Conservation (phyloP, 140 eudicot species). For the Stevia rebaudiana region DNA sequence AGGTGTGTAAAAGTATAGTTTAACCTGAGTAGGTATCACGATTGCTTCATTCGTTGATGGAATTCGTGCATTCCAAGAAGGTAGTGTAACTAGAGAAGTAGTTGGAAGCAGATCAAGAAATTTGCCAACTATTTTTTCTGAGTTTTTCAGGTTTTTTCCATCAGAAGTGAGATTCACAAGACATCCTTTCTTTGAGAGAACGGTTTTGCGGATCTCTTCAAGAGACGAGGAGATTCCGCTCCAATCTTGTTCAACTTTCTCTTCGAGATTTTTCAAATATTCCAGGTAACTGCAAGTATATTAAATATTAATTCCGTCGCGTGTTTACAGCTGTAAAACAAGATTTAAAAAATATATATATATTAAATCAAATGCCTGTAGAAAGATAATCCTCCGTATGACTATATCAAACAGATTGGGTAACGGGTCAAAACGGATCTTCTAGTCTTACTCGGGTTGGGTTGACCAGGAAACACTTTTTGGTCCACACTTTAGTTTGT, state of each 20-base stretch:
- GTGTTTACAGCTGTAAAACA: neutral
- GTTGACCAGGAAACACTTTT: neutral
- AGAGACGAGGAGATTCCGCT: conserved; percentile 64
- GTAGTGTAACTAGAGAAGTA: conserved; percentile 39
- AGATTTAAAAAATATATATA: neutral
- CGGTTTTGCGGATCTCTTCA: conserved; percentile 84
- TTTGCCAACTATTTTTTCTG: conserved; percentile 62
- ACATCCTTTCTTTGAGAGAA: conserved; percentile 70
- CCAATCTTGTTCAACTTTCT: conserved; percentile 84
- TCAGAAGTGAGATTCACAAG: conserved; percentile 86
- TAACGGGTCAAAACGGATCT: neutral
- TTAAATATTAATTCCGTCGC: conserved; percentile 12
- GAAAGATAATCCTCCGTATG: too few species aligned
- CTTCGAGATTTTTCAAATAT: conserved; percentile 64
- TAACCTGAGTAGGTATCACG: conserved; percentile 95
- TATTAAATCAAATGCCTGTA: neutral
- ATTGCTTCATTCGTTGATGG: conserved; percentile 79
- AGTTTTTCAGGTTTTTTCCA: conserved; percentile 67
- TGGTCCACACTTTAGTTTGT: neutral
- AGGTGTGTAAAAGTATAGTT: neutral
- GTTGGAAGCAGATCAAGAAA: conserved; percentile 87
- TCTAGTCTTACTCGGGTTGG: neutral
- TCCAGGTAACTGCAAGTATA: conserved; percentile 73
- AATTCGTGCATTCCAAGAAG: conserved; percentile 66
- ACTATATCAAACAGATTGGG: neutral